Evolutionary conservation across 345 rosid species (phyloP).

Genomic region (Pugionium cornutum): DNA sequence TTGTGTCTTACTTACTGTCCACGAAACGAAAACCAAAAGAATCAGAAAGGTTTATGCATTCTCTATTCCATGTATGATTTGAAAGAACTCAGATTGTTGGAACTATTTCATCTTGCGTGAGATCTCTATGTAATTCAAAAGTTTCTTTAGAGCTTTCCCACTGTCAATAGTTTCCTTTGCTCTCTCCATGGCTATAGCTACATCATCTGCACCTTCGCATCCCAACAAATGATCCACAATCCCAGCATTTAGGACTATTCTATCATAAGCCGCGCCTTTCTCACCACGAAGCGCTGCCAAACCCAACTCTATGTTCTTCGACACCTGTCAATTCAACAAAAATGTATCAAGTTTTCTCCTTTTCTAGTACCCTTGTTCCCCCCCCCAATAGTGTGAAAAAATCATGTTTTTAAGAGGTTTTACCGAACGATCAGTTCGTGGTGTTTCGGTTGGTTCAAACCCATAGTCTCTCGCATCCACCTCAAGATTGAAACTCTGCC

Average conservation of each 20-base stretch:
- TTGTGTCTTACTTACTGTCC: not conserved
- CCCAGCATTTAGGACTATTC: constrained; percentile 85
- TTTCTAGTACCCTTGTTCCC: not conserved
- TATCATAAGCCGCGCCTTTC: constrained; percentile 88
- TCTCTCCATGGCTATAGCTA: constrained; percentile 64
- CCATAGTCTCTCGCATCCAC: constrained; percentile 84
- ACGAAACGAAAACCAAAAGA: constrained; percentile 5
- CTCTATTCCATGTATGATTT: constrained; percentile 26
- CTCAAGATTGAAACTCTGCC: constrained; percentile 76
- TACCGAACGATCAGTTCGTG: constrained; percentile 95
- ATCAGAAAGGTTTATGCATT: constrained; percentile 22
- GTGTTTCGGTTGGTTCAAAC: constrained; percentile 84
- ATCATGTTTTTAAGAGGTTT: constrained; percentile 15
- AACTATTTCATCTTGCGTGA: constrained; percentile 53
- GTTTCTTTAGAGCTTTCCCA: constrained; percentile 74
- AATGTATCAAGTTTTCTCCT: not conserved
- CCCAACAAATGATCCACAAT: constrained; percentile 88
- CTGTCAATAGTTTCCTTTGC: constrained; percentile 93
- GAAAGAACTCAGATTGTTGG: constrained; percentile 1
- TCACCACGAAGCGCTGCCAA: constrained; percentile 74
- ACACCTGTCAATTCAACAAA: constrained; percentile 41
- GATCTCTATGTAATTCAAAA: constrained; percentile 74
- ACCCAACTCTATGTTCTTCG: constrained; percentile 88
- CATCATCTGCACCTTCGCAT: constrained; percentile 79
- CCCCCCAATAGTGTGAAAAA: not conserved